phyloP scores from a whole-genome alignment of 2,329 filamentous ascomycete genomes.

The Xylaria sp. region DNA sequence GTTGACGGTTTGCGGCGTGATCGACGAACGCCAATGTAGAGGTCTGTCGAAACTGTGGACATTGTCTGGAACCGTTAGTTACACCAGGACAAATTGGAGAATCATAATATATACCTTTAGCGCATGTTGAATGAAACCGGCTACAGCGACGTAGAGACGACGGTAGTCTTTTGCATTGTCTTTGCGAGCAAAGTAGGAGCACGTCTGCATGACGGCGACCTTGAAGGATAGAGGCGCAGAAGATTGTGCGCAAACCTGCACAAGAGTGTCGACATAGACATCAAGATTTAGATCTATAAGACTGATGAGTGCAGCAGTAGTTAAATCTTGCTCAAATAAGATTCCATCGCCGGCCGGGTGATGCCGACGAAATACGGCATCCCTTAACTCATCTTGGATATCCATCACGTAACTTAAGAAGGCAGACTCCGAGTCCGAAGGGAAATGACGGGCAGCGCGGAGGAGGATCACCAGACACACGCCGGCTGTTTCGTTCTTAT shows the following conservation, averaged over 20 bases:
- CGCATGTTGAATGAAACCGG: conserved; percentile 66
- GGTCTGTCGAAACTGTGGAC: conserved; percentile 52
- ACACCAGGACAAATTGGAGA: conserved; percentile 16
- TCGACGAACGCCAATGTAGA: conserved; percentile 53
- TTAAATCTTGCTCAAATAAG: conserved; percentile 69
- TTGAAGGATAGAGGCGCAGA: conserved; percentile 69
- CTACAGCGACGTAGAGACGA: conserved; percentile 64
- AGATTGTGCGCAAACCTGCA: conserved; percentile 65
- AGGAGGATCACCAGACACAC: conserved; percentile 72
- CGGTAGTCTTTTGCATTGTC: conserved; percentile 60
- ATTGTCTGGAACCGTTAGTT: conserved; percentile 49
- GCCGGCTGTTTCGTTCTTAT: conserved; percentile 73
- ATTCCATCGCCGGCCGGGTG: conserved; percentile 58
- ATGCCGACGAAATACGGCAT: conserved; percentile 69
- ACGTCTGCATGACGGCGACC: conserved; percentile 69
- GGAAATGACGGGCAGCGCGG: conserved; percentile 71
- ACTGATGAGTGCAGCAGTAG: conserved; percentile 74
- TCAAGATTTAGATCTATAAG: conserved; percentile 70
- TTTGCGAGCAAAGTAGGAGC: conserved; percentile 69
- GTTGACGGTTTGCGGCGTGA: conserved; percentile 54
- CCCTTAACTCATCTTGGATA: conserved; percentile 74
- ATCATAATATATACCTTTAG: conserved; percentile 59
- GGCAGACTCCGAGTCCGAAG: conserved; percentile 69
- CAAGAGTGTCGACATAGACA: conserved; percentile 65
- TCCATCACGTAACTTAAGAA: conserved; percentile 75